Conservation (phyloP, 306 rosid genomes). For the Citrullus colocynthis region DNA sequence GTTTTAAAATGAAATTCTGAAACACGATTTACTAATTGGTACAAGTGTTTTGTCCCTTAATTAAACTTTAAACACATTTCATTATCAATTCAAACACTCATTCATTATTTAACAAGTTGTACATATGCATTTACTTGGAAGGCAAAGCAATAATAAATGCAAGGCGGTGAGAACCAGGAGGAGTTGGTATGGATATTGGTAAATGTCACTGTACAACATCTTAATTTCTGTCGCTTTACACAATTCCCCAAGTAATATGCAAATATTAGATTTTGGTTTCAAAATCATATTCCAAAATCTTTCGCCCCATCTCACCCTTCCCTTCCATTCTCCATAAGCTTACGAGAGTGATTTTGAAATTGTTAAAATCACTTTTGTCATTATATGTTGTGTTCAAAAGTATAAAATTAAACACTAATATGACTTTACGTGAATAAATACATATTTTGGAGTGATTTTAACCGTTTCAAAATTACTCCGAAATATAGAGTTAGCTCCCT, state of each 20-base stretch:
- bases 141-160: background rate
- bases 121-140: background rate
- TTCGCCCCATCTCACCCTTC: too few species aligned
- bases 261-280: background rate
- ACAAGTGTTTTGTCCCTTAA: too few species aligned
- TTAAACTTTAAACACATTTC: background rate
- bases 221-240: constrained; percentile 7
- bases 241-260: background rate
- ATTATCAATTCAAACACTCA: background rate
- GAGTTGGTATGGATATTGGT: background rate
- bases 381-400: too few species aligned
- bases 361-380: too few species aligned
- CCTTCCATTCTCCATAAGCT: too few species aligned
- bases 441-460: too few species aligned
- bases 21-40: too few species aligned
- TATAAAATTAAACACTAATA: too few species aligned
- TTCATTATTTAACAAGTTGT: background rate
- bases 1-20: too few species aligned
- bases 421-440: too few species aligned
- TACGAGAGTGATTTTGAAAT: too few species aligned
- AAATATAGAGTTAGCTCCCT: background rate
- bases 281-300: background rate
- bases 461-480: too few species aligned
- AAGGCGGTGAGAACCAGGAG: background rate
- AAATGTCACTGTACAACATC: background rate